A percentile compares a stretch with the other conserved stretches of the same genome.
Evolutionary conservation across 2,329 filamentous ascomycete species (phyloP).

Genomic region (Pyrenophora teres): DNA sequence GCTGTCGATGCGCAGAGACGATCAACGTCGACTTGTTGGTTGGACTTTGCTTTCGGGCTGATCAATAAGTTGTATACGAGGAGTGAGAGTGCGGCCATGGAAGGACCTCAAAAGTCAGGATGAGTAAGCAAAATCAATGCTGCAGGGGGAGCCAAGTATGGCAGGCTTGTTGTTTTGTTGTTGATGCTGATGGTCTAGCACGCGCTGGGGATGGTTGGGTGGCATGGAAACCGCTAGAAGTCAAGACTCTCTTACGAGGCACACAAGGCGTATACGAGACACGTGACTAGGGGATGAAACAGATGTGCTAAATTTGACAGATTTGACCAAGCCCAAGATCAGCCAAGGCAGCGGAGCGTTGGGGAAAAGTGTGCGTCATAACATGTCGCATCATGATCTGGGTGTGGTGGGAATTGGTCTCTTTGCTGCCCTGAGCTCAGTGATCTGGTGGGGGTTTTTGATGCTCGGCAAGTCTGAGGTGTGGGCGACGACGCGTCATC

Average conservation of each 20-base stretch:
- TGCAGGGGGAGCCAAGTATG: too few species aligned
- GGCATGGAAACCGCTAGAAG: too few species aligned
- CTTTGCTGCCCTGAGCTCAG: neutral
- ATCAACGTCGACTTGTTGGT: too few species aligned
- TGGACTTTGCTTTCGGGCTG: too few species aligned
- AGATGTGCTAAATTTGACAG: conserved; percentile 1
- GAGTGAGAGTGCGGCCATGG: too few species aligned
- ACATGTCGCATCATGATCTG: conserved; percentile 8
- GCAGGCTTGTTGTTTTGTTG: too few species aligned
- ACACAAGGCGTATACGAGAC: neutral
- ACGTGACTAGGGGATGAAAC: neutral
- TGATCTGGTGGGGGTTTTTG: neutral
- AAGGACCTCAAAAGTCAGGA: too few species aligned
- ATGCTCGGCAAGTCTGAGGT: conserved; percentile 9
- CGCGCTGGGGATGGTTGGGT: too few species aligned
- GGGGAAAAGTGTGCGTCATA: conserved; percentile 4
- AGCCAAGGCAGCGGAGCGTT: conserved; percentile 7
- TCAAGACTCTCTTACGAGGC: neutral
- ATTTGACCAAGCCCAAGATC: neutral
- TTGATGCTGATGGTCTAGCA: too few species aligned
- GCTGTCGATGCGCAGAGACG: too few species aligned
- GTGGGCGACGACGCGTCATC: conserved; percentile 15
- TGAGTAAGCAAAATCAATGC: too few species aligned
- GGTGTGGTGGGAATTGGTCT: neutral
- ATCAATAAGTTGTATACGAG: too few species aligned